phyloP scores from a whole-genome alignment of 441 rosid genomes.

The Macaranga tanarius region DNA sequence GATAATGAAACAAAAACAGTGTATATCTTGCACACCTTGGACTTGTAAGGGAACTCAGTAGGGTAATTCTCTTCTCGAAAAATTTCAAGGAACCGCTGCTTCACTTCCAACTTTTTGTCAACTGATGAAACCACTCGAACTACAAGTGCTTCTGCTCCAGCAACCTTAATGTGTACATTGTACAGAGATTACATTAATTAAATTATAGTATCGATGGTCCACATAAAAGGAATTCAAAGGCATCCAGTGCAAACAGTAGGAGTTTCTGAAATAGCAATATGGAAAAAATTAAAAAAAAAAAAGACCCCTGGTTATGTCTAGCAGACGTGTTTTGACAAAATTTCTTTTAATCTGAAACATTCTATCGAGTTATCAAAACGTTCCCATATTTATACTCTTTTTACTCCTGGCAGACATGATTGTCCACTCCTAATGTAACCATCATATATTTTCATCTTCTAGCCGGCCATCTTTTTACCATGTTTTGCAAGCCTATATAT shows the following conservation, averaged over 20 bases:
- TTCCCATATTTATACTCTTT: neutral
- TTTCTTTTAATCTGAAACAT: neutral
- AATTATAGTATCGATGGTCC: neutral
- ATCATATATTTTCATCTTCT: neutral
- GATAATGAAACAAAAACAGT: conserved; percentile 12
- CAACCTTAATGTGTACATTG: conserved; percentile 54
- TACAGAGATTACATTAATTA: conserved; percentile 14
- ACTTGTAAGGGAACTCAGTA: conserved; percentile 88
- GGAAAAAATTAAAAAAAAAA: neutral
- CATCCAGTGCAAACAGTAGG: neutral
- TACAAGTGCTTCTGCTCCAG: conserved; percentile 95
- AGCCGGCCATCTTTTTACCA: neutral
- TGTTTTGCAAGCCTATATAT: neutral
- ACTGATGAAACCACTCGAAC: conserved; percentile 98
- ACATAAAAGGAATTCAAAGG: neutral
- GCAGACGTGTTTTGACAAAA: neutral
- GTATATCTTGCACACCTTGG: conserved; percentile 59
- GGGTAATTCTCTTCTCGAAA: conserved; percentile 95
- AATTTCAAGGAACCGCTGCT: conserved; percentile 88
- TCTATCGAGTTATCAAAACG: neutral
- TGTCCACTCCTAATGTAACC: neutral
- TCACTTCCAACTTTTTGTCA: conserved; percentile 98
- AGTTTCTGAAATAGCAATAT: neutral
- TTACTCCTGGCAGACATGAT: neutral
- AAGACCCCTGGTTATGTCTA: neutral